These are phyloP conservation scores for Gossypium rotundifolium DNA, from an alignment of 345 rosid genomes.

Conservation along the genomic window DNA sequence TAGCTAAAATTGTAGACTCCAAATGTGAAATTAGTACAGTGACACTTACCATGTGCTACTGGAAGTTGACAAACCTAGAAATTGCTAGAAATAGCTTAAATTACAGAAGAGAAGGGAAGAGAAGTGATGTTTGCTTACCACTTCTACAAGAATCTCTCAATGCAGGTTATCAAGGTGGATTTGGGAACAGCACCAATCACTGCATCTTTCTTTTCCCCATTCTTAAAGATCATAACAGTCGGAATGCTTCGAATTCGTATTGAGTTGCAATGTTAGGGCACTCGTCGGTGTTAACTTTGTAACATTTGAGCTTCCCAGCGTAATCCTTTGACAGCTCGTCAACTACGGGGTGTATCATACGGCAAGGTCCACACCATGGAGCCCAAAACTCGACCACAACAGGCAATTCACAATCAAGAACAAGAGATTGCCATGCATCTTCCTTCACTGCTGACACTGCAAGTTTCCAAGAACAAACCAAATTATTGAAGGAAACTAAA, in stretches of 20 bases:
- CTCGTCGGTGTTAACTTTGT: constrained; percentile 64
- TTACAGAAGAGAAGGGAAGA: background rate
- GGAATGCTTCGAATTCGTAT: constrained; percentile 70
- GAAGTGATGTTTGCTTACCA: constrained; percentile 3
- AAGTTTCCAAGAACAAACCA: constrained; percentile 10
- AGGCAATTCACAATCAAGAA: constrained; percentile 47
- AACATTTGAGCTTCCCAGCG: constrained; percentile 63
- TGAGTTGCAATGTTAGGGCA: constrained; percentile 46
- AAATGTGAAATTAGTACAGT: background rate
- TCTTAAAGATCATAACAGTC: constrained; percentile 49
- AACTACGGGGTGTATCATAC: constrained; percentile 52
- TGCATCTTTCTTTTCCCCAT: constrained; percentile 71
- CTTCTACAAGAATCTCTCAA: constrained; percentile 55
- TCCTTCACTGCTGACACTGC: constrained; percentile 48
- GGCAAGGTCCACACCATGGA: constrained; percentile 84
- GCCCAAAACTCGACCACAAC: constrained; percentile 77
- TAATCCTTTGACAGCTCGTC: constrained; percentile 52
- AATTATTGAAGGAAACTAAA: too few species aligned
- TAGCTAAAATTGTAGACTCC: background rate
- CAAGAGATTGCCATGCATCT: constrained; percentile 55
- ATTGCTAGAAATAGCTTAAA: background rate
- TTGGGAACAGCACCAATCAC: constrained; percentile 73
- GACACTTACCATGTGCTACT: background rate
- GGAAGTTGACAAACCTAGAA: background rate
- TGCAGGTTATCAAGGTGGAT: constrained; percentile 50